Evolutionary conservation across 129 eudicot species (phyloP), one percentile per base, ranked within the genome.

Genomic region (Centaurea solstitialis): DNA sequence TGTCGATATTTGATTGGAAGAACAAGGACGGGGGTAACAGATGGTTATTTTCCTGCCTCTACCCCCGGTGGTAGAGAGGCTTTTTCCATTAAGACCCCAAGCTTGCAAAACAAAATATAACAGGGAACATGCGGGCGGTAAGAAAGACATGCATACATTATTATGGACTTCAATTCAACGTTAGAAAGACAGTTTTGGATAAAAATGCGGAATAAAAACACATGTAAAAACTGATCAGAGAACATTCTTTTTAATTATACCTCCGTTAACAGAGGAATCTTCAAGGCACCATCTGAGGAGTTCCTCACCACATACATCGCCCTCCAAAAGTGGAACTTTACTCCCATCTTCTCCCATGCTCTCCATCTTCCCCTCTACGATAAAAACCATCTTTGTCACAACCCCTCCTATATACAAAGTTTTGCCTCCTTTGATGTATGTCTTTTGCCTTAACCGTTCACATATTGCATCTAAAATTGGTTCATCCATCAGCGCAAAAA

Each of bases 241-340:
- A 20, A 4, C 40, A 57, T 17, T 20, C 3, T 53, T 20, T 1
- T 53, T 33, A 33, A 33, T 33, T 18, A 64, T 83, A 90, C 95
- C 95, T 88, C 76, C 88, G 45, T 87, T 85, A 47, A 85, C 78
- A 69, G 86, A 84, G 57, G 97, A 91, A 81, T 81, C 90, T 79
- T 93, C 98, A 43, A 93, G 94, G 87, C 93, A 91, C 94, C 97
- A 91, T 17, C 57, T 88, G 53, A 93, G 94, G 62, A 93, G 98
- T 87, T 93, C 98, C 87, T 93, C 98, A 11, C 98, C 98, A 74
- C 94, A 91, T 76, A 81, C 93, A 80, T 88, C 94, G 28, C 97
- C 94, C 80, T 93, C 98, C 0, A 76, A 40, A 75, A 91, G 75
- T 12, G 89, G 85, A 47, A 75, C 83, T 35, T 0, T 57, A 74